Evolutionary conservation across 1,284 basidiomycete species (phyloP).

Genomic region (Coriolopsis trogii): DNA sequence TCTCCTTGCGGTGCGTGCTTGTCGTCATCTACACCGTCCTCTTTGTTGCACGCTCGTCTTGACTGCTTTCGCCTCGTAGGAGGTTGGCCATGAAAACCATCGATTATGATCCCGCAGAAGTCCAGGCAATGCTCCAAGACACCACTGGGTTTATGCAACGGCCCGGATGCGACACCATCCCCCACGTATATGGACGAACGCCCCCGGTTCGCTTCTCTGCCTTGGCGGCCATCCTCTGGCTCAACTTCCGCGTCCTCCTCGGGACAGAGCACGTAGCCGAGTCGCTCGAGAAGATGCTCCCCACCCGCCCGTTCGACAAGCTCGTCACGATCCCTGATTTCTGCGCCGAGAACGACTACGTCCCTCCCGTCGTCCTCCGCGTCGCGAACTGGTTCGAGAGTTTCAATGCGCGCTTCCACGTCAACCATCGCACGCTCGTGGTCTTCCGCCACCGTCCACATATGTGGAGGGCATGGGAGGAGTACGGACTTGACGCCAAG

Average conservation of each 20-base stretch:
- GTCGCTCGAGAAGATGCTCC: too few species aligned
- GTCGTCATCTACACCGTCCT: background rate
- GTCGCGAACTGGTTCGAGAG: conserved; percentile 1
- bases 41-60: too few species aligned
- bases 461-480: background rate
- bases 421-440: background rate
- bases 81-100: background rate
- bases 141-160: background rate
- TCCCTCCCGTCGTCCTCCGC: conserved; percentile 2
- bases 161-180: too few species aligned
- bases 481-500: background rate
- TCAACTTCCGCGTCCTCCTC: too few species aligned
- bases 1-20: background rate
- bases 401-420: background rate
- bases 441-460: background rate
- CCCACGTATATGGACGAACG: too few species aligned
- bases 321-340: too few species aligned
- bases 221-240: background rate
- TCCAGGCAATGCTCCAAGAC: background rate
- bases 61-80: too few species aligned
- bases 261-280: too few species aligned
- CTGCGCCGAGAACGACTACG: background rate
- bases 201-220: too few species aligned
- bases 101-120: background rate
- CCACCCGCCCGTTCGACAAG: too few species aligned